These are phyloP conservation scores for Termitomyces sp. DNA, from an alignment of 768 basidiomycete genomes.

Conservation along the genomic window DNA sequence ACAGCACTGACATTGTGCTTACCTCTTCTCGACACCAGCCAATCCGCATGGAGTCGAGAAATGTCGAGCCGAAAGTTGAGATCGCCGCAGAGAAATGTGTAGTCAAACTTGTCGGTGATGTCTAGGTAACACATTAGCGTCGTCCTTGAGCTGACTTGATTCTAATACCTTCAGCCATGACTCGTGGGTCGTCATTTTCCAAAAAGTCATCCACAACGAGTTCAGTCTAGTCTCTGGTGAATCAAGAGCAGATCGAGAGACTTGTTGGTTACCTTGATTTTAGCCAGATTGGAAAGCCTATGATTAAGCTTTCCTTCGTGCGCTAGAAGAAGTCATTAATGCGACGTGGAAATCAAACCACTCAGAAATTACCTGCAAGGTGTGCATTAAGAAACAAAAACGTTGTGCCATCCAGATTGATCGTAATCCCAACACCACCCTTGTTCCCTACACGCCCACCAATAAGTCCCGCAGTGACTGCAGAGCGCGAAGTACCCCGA, in stretches of 20 bases:
- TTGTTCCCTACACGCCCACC: constrained; percentile 94
- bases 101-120: constrained; percentile 86
- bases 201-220: constrained; percentile 80
- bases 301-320: constrained; percentile 75
- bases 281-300: constrained; percentile 81
- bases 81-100: constrained; percentile 87
- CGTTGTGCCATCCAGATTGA: constrained; percentile 79
- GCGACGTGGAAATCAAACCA: background rate
- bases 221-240: constrained; percentile 49
- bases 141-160: background rate
- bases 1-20: background rate
- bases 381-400: constrained; percentile 91
- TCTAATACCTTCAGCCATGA: constrained; percentile 64
- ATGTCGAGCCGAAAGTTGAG: constrained; percentile 90
- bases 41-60: constrained; percentile 90
- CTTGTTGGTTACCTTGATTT: constrained; percentile 68
- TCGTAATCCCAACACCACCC: constrained; percentile 86
- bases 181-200: constrained; percentile 57
- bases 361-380: constrained; percentile 60
- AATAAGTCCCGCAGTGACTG: constrained; percentile 86
- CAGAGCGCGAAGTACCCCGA: constrained; percentile 74
- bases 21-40: constrained; percentile 86
- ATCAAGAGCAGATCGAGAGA: background rate
- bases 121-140: constrained; percentile 39
- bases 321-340: constrained; percentile 39